These are phyloP conservation scores for Penicillium sumatraense DNA, from an alignment of 2,329 filamentous ascomycete species.

Conservation along the genomic window DNA sequence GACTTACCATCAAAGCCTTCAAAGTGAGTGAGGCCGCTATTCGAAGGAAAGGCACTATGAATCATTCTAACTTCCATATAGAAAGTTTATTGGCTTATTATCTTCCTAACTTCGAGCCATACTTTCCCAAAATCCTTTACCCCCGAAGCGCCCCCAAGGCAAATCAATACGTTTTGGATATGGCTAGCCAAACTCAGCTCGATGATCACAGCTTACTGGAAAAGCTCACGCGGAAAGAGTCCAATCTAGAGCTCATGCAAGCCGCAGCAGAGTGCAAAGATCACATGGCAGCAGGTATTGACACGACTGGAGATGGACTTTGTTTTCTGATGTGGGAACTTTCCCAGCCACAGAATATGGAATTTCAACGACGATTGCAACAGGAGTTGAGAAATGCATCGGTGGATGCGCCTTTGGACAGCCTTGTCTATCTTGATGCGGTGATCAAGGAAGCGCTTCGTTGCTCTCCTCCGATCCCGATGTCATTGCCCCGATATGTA, in stretches of 20 bases:
- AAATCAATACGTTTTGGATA: slow-evolving; percentile 62
- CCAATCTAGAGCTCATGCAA: slow-evolving; percentile 56
- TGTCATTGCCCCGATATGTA: slow-evolving; percentile 54
- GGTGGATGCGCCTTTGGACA: slow-evolving; percentile 37
- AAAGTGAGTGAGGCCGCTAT: slow-evolving; percentile 54
- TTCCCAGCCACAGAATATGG: slow-evolving; percentile 61
- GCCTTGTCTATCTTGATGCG: slow-evolving; percentile 64
- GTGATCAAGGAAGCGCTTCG: slow-evolving; percentile 66
- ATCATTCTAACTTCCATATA: slow-evolving; percentile 32
- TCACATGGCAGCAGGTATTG: slow-evolving; percentile 73
- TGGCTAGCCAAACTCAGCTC: slow-evolving; percentile 52
- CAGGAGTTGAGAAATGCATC: slow-evolving; percentile 56
- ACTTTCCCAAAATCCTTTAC: slow-evolving; percentile 54
- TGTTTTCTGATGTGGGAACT: slow-evolving; percentile 75
- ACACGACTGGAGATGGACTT: slow-evolving; percentile 71
- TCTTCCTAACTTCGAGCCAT: slow-evolving; percentile 55
- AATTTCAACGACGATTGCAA: slow-evolving; percentile 58
- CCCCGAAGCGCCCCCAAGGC: slow-evolving; percentile 64
- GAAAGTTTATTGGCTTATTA: slow-evolving; percentile 66
- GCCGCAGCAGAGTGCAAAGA: slow-evolving; percentile 72
- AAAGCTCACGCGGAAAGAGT: slow-evolving; percentile 60
- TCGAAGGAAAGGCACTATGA: not conserved
- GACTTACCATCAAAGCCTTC: slow-evolving; percentile 69
- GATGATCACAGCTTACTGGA: slow-evolving; percentile 63
- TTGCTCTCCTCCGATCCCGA: slow-evolving; percentile 59